Conservation (phyloP, 1,284 basidiomycete species). For the Tausonia pullulans region DNA sequence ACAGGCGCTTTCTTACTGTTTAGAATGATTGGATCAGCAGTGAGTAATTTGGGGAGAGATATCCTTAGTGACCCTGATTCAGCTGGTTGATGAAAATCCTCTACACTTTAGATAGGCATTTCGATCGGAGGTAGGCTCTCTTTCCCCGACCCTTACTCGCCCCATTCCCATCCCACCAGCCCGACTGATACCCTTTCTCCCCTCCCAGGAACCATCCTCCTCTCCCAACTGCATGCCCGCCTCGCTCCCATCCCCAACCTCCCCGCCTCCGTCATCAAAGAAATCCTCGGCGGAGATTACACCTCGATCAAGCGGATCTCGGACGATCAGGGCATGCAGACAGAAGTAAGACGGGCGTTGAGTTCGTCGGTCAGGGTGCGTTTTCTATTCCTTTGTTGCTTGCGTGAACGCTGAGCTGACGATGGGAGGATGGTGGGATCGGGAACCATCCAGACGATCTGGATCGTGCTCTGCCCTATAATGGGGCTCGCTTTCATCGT, state of each 20-base stretch:
- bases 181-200: neutral
- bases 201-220: neutral
- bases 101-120: neutral
- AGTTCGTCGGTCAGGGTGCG: no score
- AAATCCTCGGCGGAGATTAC: neutral
- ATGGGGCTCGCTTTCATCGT: constrained; percentile 1
- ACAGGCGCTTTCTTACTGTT: neutral
- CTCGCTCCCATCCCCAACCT: neutral
- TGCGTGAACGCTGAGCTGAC: no score
- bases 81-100: neutral
- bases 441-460: neutral
- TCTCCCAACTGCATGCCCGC: neutral
- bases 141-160: neutral
- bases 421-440: neutral
- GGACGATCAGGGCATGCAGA: neutral
- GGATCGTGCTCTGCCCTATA: neutral
- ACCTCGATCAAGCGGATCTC: neutral
- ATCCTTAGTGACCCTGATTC: no score
- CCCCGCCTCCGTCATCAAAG: neutral
- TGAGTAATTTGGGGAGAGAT: neutral
- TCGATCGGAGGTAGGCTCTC: neutral
- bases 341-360: neutral
- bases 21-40: neutral
- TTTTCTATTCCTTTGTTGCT: no score
- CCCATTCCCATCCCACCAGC: neutral